Evolutionary conservation across 176 grass and related monocot genomes (phyloP).

Genomic region (Carex cristatella): DNA sequence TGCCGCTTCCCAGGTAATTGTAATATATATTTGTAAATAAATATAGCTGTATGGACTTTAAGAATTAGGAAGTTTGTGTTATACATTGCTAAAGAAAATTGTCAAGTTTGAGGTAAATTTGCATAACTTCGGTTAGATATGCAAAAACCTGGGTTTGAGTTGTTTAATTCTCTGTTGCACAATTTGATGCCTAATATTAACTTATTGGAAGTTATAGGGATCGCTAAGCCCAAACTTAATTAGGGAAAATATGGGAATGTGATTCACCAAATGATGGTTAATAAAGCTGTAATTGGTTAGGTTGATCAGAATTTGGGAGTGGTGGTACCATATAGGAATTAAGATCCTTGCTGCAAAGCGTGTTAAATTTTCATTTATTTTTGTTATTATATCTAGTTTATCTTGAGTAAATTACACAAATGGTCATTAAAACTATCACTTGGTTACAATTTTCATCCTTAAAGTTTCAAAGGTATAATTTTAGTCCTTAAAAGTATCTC

Average conservation of each 20-base stretch:
- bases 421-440: too few species aligned
- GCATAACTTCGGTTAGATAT: background rate
- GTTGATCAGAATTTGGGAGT: background rate
- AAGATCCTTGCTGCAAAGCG: background rate
- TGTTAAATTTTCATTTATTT: background rate
- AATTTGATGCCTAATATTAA: background rate
- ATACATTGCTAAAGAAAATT: background rate
- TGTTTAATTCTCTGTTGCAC: background rate
- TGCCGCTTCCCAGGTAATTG: constrained; percentile 86
- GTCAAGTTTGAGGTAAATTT: background rate
- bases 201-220: background rate
- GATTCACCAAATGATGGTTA: background rate
- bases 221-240: background rate
- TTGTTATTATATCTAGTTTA: background rate
- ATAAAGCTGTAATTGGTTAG: background rate
- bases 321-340: background rate
- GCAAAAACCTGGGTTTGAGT: background rate
- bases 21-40: constrained; percentile 10
- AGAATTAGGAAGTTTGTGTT: background rate
- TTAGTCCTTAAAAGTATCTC: too few species aligned
- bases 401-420: too few species aligned
- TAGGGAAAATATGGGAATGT: background rate
- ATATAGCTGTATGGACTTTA: background rate
- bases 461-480: too few species aligned
- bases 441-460: too few species aligned